Evolutionary conservation across 2,329 filamentous ascomycete genomes (phyloP), one percentile per base, ranked within the genome.

Genomic region (Stachybotrys echinatus): DNA sequence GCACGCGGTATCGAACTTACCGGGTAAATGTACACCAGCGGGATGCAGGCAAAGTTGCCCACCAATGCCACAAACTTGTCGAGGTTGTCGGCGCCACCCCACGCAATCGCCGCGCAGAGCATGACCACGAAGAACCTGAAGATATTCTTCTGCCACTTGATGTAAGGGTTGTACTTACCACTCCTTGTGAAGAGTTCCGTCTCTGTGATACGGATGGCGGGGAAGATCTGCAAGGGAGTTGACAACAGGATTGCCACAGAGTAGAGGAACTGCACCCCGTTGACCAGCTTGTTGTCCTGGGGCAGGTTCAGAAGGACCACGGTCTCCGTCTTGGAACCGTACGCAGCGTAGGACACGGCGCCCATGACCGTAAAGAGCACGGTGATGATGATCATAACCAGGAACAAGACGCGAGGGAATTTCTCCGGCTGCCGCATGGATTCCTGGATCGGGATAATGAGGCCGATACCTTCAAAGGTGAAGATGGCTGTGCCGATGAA

Each of bases 401-500:
- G 80, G 46, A 85, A 87, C 56, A 99, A 83, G 45, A 99, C 92
- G 52, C 81, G 81, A 44, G 94, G 91, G 68, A 99, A 99, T 66
- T 95, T 92, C 56, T 85, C 77, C 0, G 92, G 95, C 40, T 92
- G 78, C 64, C 86, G 88, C 94, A 99, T 99, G 20, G 92, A 95
- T 62, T 95, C 92, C 69, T 99, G 95, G 52, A 99, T 96, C 0
- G 95, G 94, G 54, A 99, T 96, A 68, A 99, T 95, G 45, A 99
- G 82, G 12, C 94, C 95, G 53, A 99, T 95, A 23, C 94, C 94
- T 66, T 99, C 94, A 64, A 97, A 99, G 0, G 94, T 97, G 73
- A 99, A 99, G 65, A 99, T 97, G 23, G 95, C 94, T 0, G 95
- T 99, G 54, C 94, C 95, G 60, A 99, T 99, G 67, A 99, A 97